Base-by-base conservation (phyloP, 139 green algal genomes). In the Chlamydomonas asymmetrica region DNA sequence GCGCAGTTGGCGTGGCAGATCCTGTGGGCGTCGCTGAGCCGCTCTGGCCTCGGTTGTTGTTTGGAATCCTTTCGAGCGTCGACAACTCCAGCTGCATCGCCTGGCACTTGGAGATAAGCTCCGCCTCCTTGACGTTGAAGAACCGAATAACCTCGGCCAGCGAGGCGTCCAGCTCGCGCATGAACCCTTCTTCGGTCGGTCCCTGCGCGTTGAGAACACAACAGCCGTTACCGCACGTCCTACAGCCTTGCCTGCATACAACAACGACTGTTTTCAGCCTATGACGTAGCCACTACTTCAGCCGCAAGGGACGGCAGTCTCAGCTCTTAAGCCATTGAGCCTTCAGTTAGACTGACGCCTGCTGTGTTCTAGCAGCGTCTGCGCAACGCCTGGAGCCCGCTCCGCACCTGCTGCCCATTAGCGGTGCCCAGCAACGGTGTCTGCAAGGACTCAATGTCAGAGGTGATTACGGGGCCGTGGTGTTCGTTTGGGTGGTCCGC, bases 41-140 rank as follows among this genome's bases (percentile, higher is more conserved):
- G n/a, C n/a, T n/a, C n/a, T n/a, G n/a, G n/a, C n/a, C n/a, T n/a
- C n/a, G n/a, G n/a, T n/a, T n/a, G n/a, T n/a, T n/a, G n/a, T n/a
- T n/a, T n/a, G n/a, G n/a, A n/a, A n/a, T n/a, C n/a, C n/a, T n/a
- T n/a, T n/a, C n/a, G n/a, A n/a, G n/a, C n/a, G n/a, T 75, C 20
- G 82, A 78, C 48, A 87, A 57, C 38, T 79, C 61, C 39, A 89
- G 69, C 61, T 73, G 75, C 22, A 85, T 40, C 50, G 76, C 71
- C 50, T 81, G 73, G 18, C 79, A 61, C 59, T 73, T 64, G 9
- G 66, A 56, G 13, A 73, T 39, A 10, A 84, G 66, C 38, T 89
- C 84, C 20, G 64, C 74, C 40, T 89, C 86, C 66, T 91, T 91
- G 3, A 80, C 65, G 3, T 82, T 40, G 32, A 86, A 86, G 66